Evolutionary conservation across 1,284 basidiomycete species (phyloP), one percentile per base, ranked within the genome.

Genomic region (Rhizoctonia solani): DNA sequence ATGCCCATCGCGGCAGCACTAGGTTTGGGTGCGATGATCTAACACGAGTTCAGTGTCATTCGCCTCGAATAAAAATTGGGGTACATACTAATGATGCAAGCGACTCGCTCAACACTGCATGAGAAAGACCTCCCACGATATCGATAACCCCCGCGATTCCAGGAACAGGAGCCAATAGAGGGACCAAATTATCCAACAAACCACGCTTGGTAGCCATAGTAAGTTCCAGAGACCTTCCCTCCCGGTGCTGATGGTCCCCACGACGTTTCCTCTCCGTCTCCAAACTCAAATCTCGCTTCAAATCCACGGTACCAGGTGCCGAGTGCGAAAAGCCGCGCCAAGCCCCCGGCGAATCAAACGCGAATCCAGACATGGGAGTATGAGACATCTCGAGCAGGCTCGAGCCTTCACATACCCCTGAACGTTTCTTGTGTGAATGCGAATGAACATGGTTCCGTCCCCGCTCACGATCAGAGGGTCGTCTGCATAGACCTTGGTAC

Each of bases 1-100:
- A 53, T 29, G 34, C 13, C n/a, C 59, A 53, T 53, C n/a, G n/a
- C n/a, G n/a, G n/a, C n/a, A 14, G 46, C 21, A 37, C 42, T 32
- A 4, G 59, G 49, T 23, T 21, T 63, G 34, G 59, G 37, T 23
- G 59, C 50, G 25, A 63, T 53, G 37, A 63, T 52, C 59, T 63
- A 29, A 6, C 29, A 39, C 9, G 37, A 30, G 9, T 41, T 63
- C 16, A 63, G 37, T 19, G 5, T 37, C 14, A 3, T 19, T 5
- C 14, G 8, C 19, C 16, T 25, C 2, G 9, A 23, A n/a, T 13
- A 3, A 16, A 53, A 37, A 37, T 11, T n/a, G n/a, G n/a, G n/a
- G 55, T 19, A 52, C 59, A 21, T 27, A 63, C 59, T 39, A 63
- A 37, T 9, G 47, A 41, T 16, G 59, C 59, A 14, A 63, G 59